These are phyloP conservation scores for Populus davidiana DNA, from an alignment of 345 rosid genomes.

Conservation along the genomic window DNA sequence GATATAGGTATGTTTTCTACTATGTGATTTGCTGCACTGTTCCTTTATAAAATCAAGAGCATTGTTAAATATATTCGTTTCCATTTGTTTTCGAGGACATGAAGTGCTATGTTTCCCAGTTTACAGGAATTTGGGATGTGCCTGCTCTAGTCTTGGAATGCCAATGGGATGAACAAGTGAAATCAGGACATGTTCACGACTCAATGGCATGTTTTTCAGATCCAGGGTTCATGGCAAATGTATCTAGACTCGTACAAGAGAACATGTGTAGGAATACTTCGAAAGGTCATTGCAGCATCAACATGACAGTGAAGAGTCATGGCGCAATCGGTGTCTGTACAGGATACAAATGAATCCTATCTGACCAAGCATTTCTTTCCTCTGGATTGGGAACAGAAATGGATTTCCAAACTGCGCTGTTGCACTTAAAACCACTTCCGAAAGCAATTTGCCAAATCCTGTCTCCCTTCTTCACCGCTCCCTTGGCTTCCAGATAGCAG, in stretches of 20 bases:
- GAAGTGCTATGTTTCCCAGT: background rate
- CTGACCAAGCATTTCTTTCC: conserved; percentile 55
- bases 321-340: conserved; percentile 18
- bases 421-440: conserved; percentile 68
- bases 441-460: conserved; percentile 58
- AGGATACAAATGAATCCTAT: conserved; percentile 49
- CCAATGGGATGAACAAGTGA: too few species aligned
- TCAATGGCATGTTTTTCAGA: background rate
- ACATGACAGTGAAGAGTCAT: background rate
- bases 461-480: conserved; percentile 50
- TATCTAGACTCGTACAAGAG: background rate
- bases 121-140: background rate
- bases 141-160: background rate
- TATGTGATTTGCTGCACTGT: background rate
- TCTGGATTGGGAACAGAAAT: conserved; percentile 36
- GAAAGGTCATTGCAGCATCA: background rate
- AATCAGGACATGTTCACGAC: too few species aligned
- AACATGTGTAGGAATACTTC: background rate
- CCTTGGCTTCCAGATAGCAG: conserved; percentile 59
- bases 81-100: background rate
- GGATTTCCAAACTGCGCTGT: conserved; percentile 65
- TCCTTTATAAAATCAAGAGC: background rate
- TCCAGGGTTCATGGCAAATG: background rate
- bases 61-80: background rate
- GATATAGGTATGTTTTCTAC: background rate